Conservation (phyloP, 805 yeast genomes). For the Yarrowia phangngaensis region DNA sequence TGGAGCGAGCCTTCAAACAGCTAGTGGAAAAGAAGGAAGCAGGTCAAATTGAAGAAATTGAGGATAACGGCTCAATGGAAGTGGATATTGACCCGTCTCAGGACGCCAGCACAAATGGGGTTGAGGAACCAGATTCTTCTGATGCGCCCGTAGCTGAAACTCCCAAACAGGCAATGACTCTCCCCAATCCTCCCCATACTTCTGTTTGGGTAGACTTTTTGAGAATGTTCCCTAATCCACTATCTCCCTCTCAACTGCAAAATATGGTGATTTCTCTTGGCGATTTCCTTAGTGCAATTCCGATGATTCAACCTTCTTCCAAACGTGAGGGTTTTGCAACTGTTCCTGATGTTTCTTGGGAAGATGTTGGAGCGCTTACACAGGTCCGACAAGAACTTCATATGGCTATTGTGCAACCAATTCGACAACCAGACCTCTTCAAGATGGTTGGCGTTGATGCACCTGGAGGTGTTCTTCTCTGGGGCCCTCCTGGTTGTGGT, state of each 20-base stretch:
- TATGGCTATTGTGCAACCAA: constrained; percentile 97
- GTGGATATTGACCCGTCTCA: constrained; percentile 36
- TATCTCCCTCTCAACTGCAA: constrained; percentile 68
- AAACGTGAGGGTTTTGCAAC: constrained; percentile 98
- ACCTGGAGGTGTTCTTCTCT: constrained; percentile 92
- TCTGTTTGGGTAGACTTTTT: constrained; percentile 53
- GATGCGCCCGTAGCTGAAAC: constrained; percentile 27
- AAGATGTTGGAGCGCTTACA: constrained; percentile 83
- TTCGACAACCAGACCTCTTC: constrained; percentile 84
- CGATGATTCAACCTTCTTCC: constrained; percentile 94
- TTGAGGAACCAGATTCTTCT: constrained; percentile 32
- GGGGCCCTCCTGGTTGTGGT: constrained; percentile 99
- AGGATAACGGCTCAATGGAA: constrained; percentile 38
- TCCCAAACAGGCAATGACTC: constrained; percentile 12
- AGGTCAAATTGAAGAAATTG: constrained; percentile 29
- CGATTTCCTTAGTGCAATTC: constrained; percentile 81
- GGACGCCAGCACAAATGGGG: no score
- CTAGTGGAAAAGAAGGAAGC: constrained; percentile 34
- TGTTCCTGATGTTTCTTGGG: constrained; percentile 96
- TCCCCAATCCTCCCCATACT: constrained; percentile 33
- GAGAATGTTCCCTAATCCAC: constrained; percentile 68
- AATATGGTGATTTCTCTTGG: constrained; percentile 70
- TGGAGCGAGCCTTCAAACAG: constrained; percentile 78
- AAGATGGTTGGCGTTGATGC: constrained; percentile 90
- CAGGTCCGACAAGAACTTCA: constrained; percentile 83